Evolutionary conservation across 352 stramenopile genomes (phyloP).

Genomic region (Thalassiosira livingstoniorum): DNA sequence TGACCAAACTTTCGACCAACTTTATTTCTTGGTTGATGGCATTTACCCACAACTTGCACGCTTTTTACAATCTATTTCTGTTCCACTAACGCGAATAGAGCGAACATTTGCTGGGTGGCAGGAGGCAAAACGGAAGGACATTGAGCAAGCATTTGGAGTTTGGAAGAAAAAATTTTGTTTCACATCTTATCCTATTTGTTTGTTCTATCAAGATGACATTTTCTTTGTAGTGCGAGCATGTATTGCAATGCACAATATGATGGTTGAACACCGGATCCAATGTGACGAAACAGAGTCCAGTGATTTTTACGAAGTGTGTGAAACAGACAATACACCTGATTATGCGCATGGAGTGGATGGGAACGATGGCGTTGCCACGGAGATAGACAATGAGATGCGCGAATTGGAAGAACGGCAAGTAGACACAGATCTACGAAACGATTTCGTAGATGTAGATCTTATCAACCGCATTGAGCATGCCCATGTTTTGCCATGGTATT

Average conservation of each 20-base stretch:
- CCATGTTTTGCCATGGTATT: no score
- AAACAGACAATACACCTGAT: no score
- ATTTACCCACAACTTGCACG: not conserved
- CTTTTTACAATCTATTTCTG: not conserved
- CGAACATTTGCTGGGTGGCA: not conserved
- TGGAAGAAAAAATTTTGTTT: not conserved
- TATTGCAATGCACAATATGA: slow-evolving; percentile 4
- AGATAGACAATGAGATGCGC: no score
- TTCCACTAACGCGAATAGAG: not conserved
- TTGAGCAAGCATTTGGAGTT: slow-evolving; percentile 5
- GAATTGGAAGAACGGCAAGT: no score
- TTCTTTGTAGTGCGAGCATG: not conserved
- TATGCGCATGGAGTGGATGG: no score
- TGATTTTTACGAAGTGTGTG: slow-evolving; percentile 1
- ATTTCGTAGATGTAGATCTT: no score
- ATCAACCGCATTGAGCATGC: no score
- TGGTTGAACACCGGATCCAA: not conserved
- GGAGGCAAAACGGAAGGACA: not conserved
- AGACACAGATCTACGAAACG: no score
- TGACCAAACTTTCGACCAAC: no score
- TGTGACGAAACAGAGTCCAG: not conserved
- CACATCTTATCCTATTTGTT: not conserved
- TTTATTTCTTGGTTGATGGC: no score
- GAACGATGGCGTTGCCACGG: no score
- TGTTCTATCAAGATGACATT: not conserved